These are phyloP conservation scores for Yamadazyma dushanensis DNA, from an alignment of 1,139 yeast genomes.

Conservation along the genomic window DNA sequence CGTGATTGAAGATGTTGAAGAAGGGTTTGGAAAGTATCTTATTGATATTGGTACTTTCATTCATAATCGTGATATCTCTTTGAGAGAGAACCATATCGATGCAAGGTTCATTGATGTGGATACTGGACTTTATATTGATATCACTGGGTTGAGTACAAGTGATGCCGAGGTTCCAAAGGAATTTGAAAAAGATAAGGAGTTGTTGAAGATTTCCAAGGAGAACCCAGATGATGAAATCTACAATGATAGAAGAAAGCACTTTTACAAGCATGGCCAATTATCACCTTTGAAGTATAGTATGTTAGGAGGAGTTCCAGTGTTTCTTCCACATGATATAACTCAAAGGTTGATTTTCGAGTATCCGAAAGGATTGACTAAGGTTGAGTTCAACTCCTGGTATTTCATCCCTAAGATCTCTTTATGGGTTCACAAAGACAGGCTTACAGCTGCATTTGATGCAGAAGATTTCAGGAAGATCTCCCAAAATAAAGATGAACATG, in stretches of 20 bases:
- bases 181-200: constrained; percentile 15
- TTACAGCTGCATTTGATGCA: constrained; percentile 21
- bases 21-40: constrained; percentile 29
- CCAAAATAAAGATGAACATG: constrained; percentile 4
- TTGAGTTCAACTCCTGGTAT: constrained; percentile 26
- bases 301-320: constrained; percentile 30
- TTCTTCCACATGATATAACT: constrained; percentile 25
- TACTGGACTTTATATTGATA: constrained; percentile 34
- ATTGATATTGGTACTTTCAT: constrained; percentile 30
- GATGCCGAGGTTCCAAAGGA: constrained; percentile 16
- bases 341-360: constrained; percentile 27
- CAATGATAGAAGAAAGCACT: constrained; percentile 36
- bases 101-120: constrained; percentile 36
- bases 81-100: constrained; percentile 30
- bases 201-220: constrained; percentile 13
- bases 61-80: constrained; percentile 32
- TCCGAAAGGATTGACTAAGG: constrained; percentile 22
- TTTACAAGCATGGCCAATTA: constrained; percentile 36
- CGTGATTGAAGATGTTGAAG: constrained; percentile 28
- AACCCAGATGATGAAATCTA: constrained; percentile 21
- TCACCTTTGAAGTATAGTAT: constrained; percentile 32
- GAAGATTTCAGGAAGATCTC: constrained; percentile 19
- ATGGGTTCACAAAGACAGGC: constrained; percentile 26
- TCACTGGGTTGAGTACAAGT: constrained; percentile 27
- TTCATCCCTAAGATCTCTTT: constrained; percentile 27